phyloP scores from a whole-genome alignment of 495 filamentous ascomycete genomes.

The Penicillium paxilli region DNA sequence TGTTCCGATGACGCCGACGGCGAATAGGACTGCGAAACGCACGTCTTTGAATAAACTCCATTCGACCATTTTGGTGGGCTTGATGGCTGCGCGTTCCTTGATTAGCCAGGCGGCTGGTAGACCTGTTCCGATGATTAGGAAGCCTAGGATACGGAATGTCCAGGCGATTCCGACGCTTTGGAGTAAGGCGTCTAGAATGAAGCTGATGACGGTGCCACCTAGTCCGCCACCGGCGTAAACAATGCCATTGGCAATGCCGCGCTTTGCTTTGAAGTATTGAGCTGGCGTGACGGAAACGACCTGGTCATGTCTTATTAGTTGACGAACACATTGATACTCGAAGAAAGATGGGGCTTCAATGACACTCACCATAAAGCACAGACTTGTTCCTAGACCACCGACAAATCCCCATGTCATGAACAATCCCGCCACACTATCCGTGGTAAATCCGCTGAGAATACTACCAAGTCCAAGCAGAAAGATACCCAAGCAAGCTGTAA shows the following conservation, averaged over 20 bases:
- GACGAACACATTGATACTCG: not conserved
- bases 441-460: slow-evolving; percentile 50
- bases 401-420: slow-evolving; percentile 57
- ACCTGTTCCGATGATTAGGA: slow-evolving; percentile 47
- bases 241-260: slow-evolving; percentile 57
- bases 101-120: slow-evolving; percentile 58
- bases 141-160: slow-evolving; percentile 54
- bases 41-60: slow-evolving; percentile 51
- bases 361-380: slow-evolving; percentile 33
- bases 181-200: slow-evolving; percentile 49
- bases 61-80: slow-evolving; percentile 47
- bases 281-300: slow-evolving; percentile 49
- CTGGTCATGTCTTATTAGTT: slow-evolving; percentile 30
- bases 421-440: slow-evolving; percentile 47
- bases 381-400: slow-evolving; percentile 51
- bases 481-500: slow-evolving; percentile 46
- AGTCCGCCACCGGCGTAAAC: slow-evolving; percentile 56
- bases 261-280: slow-evolving; percentile 55
- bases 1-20: slow-evolving; percentile 56
- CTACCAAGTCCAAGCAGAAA: slow-evolving; percentile 47
- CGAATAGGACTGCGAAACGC: slow-evolving; percentile 52
- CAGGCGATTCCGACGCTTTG: slow-evolving; percentile 48
- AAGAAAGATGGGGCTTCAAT: not conserved
- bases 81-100: slow-evolving; percentile 52
- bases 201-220: slow-evolving; percentile 50